Base-by-base conservation (phyloP, 2,329 filamentous ascomycete genomes). In the Gyromitra esculenta region DNA sequence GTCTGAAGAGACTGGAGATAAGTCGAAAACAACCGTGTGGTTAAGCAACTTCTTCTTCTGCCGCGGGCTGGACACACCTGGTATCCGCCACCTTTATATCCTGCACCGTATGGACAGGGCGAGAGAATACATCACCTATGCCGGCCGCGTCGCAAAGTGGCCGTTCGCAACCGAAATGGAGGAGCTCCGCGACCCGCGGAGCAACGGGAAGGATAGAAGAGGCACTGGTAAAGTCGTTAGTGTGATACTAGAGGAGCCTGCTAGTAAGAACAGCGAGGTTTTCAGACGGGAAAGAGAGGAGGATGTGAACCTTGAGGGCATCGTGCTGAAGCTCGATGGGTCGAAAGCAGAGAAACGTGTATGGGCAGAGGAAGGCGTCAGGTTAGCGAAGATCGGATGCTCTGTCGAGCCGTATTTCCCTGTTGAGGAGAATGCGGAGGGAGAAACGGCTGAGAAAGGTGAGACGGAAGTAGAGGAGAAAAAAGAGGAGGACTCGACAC, bases 61-160 rank as follows among this genome's bases (percentile, higher is more conserved):
- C 15, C 64, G 76, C 6, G 79, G 79, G 1, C 62, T 79, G n/a
- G 69, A 79, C 37, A 15, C 48, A 7, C 76, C 79, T 4, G 79
- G 77, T 1, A 41, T 79, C 1, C 62, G 48, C 37, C 77, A 79
- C 56, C 9, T 74, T 9, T 79, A 79, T 45, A 68, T 79, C 56
- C 73, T 79, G n/a, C 79, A 79, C 35, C 77, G 79, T 5, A 54
- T 79, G 39, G 57, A 64, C 25, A 63, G 59, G 15, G 73, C 73
- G 13, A 65, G 78, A 8, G 77, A 79, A 15, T 79, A 79, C 25
- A 73, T 78, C 31, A 78, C 78, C 9, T 79, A 78, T 43, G 52
- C 54, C 3, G 79, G 79, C 1, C 78, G 78, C 8, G 77, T 79
- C 9, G 78, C 72, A n/a, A 56, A 64, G 21, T 79, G 78, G 75